Percentiles rank a stretch among this genome's conserved stretches.
Evolutionary conservation across 331 rosid species (phyloP).

Genomic region (Malus hybrid): DNA sequence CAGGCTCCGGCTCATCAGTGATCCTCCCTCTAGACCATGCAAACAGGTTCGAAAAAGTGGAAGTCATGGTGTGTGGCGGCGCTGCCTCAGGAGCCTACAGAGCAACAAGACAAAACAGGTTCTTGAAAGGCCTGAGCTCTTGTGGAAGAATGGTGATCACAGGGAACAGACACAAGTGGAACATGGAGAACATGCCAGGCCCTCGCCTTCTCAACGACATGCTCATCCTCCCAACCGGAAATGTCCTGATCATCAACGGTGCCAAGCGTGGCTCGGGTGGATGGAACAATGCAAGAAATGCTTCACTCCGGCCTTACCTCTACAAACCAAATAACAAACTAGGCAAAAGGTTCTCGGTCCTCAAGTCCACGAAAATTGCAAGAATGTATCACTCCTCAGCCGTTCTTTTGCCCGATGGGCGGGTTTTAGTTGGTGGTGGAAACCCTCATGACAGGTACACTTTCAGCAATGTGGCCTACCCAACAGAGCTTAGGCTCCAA

Average conservation of each 20-base stretch:
- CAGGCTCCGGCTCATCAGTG: conserved; percentile 74
- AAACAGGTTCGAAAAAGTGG: conserved; percentile 36
- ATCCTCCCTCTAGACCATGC: conserved; percentile 62
- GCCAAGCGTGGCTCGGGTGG: conserved; percentile 62
- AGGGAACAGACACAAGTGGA: conserved; percentile 50
- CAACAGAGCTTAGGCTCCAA: conserved; percentile 75
- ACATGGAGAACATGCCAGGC: conserved; percentile 74
- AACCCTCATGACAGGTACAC: conserved; percentile 54
- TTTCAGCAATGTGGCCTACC: conserved; percentile 40
- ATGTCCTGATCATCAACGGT: conserved; percentile 67
- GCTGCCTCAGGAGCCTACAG: conserved; percentile 52
- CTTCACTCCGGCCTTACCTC: conserved; percentile 58
- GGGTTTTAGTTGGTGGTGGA: conserved; percentile 58
- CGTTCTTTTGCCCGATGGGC: conserved; percentile 63
- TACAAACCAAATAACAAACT: conserved; percentile 32
- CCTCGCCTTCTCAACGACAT: conserved; percentile 72
- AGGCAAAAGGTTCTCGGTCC: conserved; percentile 52
- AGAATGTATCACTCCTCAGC: conserved; percentile 85
- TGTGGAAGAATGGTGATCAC: conserved; percentile 87
- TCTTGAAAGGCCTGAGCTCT: conserved; percentile 45
- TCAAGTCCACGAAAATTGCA: conserved; percentile 44
- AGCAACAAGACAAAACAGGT: conserved; percentile 33
- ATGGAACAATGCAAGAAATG: conserved; percentile 55
- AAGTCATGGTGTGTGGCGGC: conserved; percentile 84
- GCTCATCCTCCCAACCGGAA: conserved; percentile 64